These are phyloP conservation scores for Hippophae gyantsensis DNA, from an alignment of 306 rosid species.

Conservation along the genomic window DNA sequence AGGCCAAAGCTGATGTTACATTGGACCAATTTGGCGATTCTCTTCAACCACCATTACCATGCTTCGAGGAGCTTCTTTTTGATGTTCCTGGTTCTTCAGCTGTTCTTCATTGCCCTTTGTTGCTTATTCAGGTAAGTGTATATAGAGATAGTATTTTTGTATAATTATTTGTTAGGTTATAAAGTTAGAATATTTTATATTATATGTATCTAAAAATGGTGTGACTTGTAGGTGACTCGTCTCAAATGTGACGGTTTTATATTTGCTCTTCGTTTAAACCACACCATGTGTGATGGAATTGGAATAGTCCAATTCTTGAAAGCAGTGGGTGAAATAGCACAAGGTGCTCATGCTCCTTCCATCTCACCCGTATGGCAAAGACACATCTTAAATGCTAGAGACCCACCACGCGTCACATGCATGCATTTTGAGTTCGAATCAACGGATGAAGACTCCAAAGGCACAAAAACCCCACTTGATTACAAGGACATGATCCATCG, in stretches of 20 bases:
- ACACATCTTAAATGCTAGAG: conserved; percentile 12
- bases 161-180: neutral
- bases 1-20: conserved; percentile 35
- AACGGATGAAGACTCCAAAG: neutral
- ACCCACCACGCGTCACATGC: conserved; percentile 12
- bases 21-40: conserved; percentile 20
- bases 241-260: conserved; percentile 22
- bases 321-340: conserved; percentile 14
- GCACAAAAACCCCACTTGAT: neutral
- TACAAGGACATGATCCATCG: conserved; percentile 3
- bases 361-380: conserved; percentile 18
- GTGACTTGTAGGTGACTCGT: conserved; percentile 4
- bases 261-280: conserved; percentile 22
- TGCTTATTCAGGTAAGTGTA: conserved; percentile 27
- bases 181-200: no score
- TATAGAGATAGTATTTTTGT: neutral
- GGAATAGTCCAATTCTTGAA: conserved; percentile 14
- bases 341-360: conserved; percentile 4
- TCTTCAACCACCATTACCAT: conserved; percentile 26
- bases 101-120: conserved; percentile 19
- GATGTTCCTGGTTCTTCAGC: conserved; percentile 26
- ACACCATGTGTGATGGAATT: conserved; percentile 11
- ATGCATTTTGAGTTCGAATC: conserved; percentile 10
- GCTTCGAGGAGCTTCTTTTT: conserved; percentile 23
- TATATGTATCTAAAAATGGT: no score